Evolutionary conservation across 2,329 filamentous ascomycete species (phyloP), one percentile per base, ranked within the genome.

Genomic region (Falciphora oryzae): DNA sequence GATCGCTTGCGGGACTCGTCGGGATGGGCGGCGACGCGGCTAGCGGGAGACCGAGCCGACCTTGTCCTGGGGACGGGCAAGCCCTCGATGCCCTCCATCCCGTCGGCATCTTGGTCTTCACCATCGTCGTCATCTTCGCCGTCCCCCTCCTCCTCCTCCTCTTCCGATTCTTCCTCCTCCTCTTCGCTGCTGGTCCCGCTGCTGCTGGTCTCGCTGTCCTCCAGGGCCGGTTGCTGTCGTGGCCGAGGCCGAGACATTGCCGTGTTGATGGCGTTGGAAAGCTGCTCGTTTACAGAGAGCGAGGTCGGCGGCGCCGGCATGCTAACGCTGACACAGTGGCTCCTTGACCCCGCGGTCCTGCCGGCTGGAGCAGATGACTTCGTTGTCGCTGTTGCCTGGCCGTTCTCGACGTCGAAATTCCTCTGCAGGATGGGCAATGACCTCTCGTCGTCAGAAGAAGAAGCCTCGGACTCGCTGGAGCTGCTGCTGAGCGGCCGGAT

Each of bases 171-270:
- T 32, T 65, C 58, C 28, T 61, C 65, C 10, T 35, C 65, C 32
- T 35, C 28, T 11, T 31, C 63, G 29, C 57, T 60, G 38, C 32
- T 61, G 44, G 27, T n/a, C 14, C 44, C 38, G 59, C 38, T 60
- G 25, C 66, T 65, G 44, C 67, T 67, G 25, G 60, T 66, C 10
- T 65, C 65, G 29, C 63, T 65, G 16, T 31, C 31, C 16, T 56
- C 22, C 25, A n/a, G 18, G 18, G 60, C 22, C n/a, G 53, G 22
- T 64, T 60, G 32, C 62, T 57, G 13, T 63, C 64, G 64, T 61
- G 59, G 32, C 32, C 59, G 53, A 25, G 57, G 2, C 57, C 32
- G 44, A 25, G 50, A 2, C 60, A 56, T 10, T 58, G 57, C 25
- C 25, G 57, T 16, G 28, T 59, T 5, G 57, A 32, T 29, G 25